Evolutionary conservation across 1,284 basidiomycete genomes (phyloP), one percentile per base, ranked within the genome.

Genomic region (Ustilago shanxiensis): DNA sequence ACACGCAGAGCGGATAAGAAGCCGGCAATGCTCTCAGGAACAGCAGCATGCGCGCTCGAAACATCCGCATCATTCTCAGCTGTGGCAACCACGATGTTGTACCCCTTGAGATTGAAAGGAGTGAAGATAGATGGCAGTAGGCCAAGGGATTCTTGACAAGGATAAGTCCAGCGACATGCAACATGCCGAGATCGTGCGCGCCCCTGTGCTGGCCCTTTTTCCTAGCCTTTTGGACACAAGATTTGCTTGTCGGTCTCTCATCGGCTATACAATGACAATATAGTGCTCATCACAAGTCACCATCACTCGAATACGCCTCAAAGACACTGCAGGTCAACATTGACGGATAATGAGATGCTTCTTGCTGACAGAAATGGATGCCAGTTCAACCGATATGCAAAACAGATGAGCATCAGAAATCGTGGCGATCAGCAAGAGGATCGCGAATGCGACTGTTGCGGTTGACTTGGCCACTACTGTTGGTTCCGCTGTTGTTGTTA

Each of bases 351-450:
- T 8, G 24, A 18, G 37, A 56, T 37, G 31, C 13, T 26, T 24
- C n/a, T 16, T 28, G 54, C 24, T 24, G n/a, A 41, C n/a, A 49
- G 3, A 16, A 16, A 49, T 10, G 14, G 28, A 45, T 26, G 18
- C 6, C 18, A 29, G 31, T 35, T 31, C 22, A 9, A 35, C 8
- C 29, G 22, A 53, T 11, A 20, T 3, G n/a, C n/a, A 1, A 3
- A 14, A 16, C 9, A 44, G 20, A 20, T 11, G n/a, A 26, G 44
- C 39, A 56, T 72, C 37, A 78, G 55, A 78, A 78, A 26, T 78
- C 76, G 54, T 78, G 76, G 24, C 72, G 70, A 52, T 78, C 76
- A 45, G 41, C 28, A 2, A 74, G 58, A n/a, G 76, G 76, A 18
- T 78, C 76, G 18, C 68, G 66, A 22, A 78, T 78, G 35, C 73